These are phyloP conservation scores for Microcyclospora tardicrescens DNA, from an alignment of 2,329 filamentous ascomycete genomes.

Conservation along the genomic window DNA sequence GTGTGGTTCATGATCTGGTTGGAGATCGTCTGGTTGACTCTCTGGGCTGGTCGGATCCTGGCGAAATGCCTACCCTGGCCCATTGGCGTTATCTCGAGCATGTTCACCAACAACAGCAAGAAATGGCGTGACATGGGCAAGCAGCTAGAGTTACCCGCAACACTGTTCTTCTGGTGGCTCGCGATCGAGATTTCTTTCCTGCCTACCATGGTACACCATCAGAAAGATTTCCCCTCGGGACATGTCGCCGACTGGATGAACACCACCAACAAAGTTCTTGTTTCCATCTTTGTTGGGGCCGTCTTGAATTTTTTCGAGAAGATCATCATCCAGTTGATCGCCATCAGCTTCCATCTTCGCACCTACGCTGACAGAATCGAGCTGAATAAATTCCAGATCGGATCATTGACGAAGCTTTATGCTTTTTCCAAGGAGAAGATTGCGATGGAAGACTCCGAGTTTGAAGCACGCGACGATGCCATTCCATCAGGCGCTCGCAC, in stretches of 20 bases:
- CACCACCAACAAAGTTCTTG: conserved; percentile 72
- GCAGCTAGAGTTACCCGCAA: conserved; percentile 71
- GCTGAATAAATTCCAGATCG: conserved; percentile 82
- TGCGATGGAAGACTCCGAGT: conserved; percentile 61
- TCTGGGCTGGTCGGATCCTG: conserved; percentile 62
- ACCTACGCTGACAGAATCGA: conserved; percentile 88
- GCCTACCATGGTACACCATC: conserved; percentile 62
- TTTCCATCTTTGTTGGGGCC: conserved; percentile 68
- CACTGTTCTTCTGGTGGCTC: conserved; percentile 85
- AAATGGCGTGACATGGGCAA: conserved; percentile 88
- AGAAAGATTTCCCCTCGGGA: conserved; percentile 38
- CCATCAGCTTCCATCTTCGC: conserved; percentile 79
- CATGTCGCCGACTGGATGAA: conserved; percentile 54
- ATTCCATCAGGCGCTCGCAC: conserved; percentile 52
- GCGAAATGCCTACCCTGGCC: conserved; percentile 52
- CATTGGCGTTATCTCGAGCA: conserved; percentile 51
- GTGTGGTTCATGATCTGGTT: conserved; percentile 95
- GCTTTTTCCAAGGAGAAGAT: conserved; percentile 52
- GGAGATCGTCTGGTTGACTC: conserved; percentile 79
- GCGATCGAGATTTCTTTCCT: conserved; percentile 75
- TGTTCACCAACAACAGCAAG: conserved; percentile 76
- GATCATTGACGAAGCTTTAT: conserved; percentile 51
- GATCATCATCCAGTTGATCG: conserved; percentile 87
- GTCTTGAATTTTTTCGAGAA: conserved; percentile 80
- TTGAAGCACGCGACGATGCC: conserved; percentile 40